Percentiles rank a stretch among this genome's conserved stretches.
phyloP scores from a whole-genome alignment of 345 rosid species.

The Citrus maxima region DNA sequence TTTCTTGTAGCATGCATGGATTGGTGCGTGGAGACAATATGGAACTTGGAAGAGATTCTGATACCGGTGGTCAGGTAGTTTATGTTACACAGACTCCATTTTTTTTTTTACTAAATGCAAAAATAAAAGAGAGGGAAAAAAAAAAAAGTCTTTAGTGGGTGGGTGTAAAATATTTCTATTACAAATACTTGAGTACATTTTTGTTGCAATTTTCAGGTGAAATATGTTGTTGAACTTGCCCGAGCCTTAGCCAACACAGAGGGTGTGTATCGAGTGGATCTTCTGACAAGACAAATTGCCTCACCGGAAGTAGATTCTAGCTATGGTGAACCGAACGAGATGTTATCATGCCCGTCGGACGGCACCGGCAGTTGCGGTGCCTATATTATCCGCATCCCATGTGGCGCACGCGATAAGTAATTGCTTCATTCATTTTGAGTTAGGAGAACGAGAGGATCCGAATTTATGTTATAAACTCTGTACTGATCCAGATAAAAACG shows the following conservation, averaged over 20 bases:
- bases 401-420: conserved; percentile 56
- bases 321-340: conserved; percentile 77
- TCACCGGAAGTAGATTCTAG: conserved; percentile 62
- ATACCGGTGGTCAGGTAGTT: conserved; percentile 67
- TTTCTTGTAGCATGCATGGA: conserved; percentile 52
- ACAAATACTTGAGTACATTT: too few species aligned
- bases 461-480: not conserved
- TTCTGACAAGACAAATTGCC: conserved; percentile 60
- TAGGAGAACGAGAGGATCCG: not conserved
- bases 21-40: conserved; percentile 75
- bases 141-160: too few species aligned
- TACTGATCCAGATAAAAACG: not conserved
- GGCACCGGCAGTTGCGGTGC: conserved; percentile 63
- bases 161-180: too few species aligned
- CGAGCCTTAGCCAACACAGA: conserved; percentile 55
- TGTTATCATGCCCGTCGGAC: conserved; percentile 70
- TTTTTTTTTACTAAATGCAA: too few species aligned
- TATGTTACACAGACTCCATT: too few species aligned
- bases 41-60: conserved; percentile 84
- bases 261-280: conserved; percentile 64
- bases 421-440: not conserved
- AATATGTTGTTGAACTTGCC: conserved; percentile 72
- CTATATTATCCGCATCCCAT: conserved; percentile 64
- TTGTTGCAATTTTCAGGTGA: conserved; percentile 37
- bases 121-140: too few species aligned